Percentiles rank a stretch among this genome's conserved stretches.
phyloP scores from a whole-genome alignment of 1,139 yeast genomes.

The Pneumocystis canis region DNA sequence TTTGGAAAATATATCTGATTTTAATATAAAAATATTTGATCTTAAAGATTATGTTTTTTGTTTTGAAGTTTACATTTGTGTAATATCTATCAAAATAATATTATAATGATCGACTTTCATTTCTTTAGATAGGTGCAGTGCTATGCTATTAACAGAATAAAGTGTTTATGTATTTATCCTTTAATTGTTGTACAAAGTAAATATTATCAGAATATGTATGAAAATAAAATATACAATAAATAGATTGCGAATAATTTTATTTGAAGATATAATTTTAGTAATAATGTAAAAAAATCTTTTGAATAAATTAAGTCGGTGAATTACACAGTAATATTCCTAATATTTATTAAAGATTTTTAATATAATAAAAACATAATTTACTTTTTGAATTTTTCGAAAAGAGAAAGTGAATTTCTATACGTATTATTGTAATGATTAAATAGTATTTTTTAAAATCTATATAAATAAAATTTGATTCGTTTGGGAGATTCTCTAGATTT shows the following conservation, averaged over 20 bases:
- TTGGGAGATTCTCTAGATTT: not conserved
- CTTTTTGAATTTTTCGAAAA: constrained; percentile 61
- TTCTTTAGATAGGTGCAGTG: not conserved
- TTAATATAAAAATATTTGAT: not conserved
- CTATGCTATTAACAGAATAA: not conserved
- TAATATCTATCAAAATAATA: too few species aligned
- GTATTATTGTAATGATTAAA: constrained; percentile 33
- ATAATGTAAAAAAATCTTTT: constrained; percentile 66
- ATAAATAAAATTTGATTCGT: not conserved
- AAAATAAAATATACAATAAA: constrained; percentile 63
- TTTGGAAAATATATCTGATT: not conserved
- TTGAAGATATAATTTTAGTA: constrained; percentile 60
- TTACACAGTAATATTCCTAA: constrained; percentile 57
- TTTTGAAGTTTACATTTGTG: not conserved
- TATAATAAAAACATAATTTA: not conserved
- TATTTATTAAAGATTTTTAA: not conserved
- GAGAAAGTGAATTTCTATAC: constrained; percentile 71
- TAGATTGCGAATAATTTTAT: constrained; percentile 54
- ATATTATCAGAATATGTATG: constrained; percentile 59
- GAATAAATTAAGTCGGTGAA: constrained; percentile 55
- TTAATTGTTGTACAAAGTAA: constrained; percentile 16
- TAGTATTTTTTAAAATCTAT: not conserved
- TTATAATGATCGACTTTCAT: too few species aligned
- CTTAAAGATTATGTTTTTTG: not conserved
- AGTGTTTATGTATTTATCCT: not conserved